Percentiles rank a stretch among this genome's conserved stretches.
Evolutionary conservation across 768 basidiomycete species (phyloP).

Genomic region (Solioccasus polychromus): DNA sequence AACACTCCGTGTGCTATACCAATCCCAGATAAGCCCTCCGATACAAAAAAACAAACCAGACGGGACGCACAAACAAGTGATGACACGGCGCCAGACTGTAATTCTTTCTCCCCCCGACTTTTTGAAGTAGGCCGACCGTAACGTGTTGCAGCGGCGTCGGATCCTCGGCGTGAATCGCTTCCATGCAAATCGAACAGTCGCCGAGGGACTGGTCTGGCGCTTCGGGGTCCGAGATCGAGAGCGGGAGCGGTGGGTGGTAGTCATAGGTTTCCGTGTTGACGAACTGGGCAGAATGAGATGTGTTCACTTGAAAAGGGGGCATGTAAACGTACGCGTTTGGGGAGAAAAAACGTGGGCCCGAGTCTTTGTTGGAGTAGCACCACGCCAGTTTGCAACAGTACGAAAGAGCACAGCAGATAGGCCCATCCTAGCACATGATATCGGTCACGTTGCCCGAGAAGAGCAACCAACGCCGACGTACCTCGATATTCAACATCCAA

Average conservation of each 20-base stretch:
- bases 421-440: constrained; percentile 53
- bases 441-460: constrained; percentile 1
- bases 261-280: constrained; percentile 63
- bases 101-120: constrained; percentile 46
- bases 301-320: neutral
- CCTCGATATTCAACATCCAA: constrained; percentile 75
- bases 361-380: constrained; percentile 71
- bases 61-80: constrained; percentile 72
- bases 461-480: constrained; percentile 34
- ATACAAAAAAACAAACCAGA: neutral
- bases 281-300: constrained; percentile 41
- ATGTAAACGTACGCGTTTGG: constrained; percentile 48
- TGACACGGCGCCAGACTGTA: constrained; percentile 89
- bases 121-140: constrained; percentile 37
- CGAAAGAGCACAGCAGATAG: constrained; percentile 54
- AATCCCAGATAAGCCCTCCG: neutral
- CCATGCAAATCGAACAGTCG: constrained; percentile 94
- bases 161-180: constrained; percentile 62
- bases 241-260: constrained; percentile 79
- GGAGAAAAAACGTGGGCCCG: constrained; percentile 84
- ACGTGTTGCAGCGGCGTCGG: constrained; percentile 35
- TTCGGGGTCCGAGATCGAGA: constrained; percentile 59
- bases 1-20: constrained; percentile 76
- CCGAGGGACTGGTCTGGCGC: constrained; percentile 73
- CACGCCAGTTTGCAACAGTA: constrained; percentile 58